A percentile compares a stretch with the other conserved stretches of the same genome.
Evolutionary conservation across 805 yeast genomes (phyloP).

Genomic region (Metahyphopichia silvanorum): DNA sequence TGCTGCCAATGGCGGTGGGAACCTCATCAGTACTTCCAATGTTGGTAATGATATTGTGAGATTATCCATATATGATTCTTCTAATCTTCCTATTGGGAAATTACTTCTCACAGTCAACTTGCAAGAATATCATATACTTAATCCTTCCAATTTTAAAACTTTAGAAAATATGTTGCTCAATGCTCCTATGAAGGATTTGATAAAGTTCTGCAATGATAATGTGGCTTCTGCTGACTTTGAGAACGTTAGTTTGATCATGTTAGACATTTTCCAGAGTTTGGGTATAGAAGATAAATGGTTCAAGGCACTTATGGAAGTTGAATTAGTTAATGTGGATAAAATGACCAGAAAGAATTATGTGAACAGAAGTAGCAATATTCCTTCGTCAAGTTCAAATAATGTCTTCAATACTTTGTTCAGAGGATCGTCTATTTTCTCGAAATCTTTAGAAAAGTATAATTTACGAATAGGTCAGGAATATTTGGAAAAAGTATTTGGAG

Average conservation of each 20-base stretch:
- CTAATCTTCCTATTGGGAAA: conserved; percentile 52
- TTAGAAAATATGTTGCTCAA: conserved; percentile 60
- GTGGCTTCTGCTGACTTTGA: conserved; percentile 47
- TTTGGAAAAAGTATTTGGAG: conserved; percentile 67
- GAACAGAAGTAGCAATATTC: conserved; percentile 14
- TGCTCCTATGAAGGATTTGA: conserved; percentile 51
- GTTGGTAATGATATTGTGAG: conserved; percentile 37
- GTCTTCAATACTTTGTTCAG: conserved; percentile 55
- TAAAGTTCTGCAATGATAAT: conserved; percentile 42
- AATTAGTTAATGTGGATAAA: conserved; percentile 49
- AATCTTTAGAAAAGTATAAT: conserved; percentile 74
- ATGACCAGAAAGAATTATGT: conserved; percentile 41
- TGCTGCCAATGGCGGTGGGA: conserved; percentile 14
- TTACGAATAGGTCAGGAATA: conserved; percentile 77
- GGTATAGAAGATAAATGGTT: conserved; percentile 74
- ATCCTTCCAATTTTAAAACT: conserved; percentile 56
- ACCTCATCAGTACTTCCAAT: background rate
- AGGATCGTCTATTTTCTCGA: conserved; percentile 81
- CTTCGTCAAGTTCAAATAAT: conserved; percentile 18
- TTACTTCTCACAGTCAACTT: conserved; percentile 49
- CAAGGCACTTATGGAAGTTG: conserved; percentile 61
- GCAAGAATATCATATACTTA: conserved; percentile 55
- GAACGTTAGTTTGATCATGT: conserved; percentile 52
- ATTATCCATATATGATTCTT: conserved; percentile 41
- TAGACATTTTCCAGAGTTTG: conserved; percentile 73